Conservation (phyloP, 1,284 basidiomycete species). For the Ustilago loliicola region DNA sequence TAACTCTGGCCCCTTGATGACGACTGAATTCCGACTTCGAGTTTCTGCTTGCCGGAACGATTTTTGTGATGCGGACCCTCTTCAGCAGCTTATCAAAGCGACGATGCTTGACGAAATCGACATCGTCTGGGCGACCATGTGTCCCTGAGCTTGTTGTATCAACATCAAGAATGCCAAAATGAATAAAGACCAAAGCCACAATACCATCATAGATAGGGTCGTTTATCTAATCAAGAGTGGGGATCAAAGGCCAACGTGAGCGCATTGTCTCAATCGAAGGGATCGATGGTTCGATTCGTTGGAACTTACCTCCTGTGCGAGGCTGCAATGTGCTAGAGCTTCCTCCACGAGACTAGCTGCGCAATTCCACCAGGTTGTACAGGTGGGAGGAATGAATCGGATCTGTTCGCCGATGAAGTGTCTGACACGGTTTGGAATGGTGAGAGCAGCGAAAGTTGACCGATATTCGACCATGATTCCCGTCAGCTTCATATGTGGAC, state of each 20-base stretch:
- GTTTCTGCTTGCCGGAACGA: neutral
- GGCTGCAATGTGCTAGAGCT: slow-evolving; percentile 6
- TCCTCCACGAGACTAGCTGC: slow-evolving; percentile 2
- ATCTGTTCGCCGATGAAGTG: slow-evolving; percentile 10
- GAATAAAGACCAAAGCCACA: slow-evolving; percentile 17
- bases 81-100: slow-evolving; percentile 1
- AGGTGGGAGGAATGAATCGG: neutral
- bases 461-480: neutral
- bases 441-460: neutral
- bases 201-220: slow-evolving; percentile 17
- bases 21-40: neutral
- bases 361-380: slow-evolving; percentile 7
- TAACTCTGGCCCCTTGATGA: neutral
- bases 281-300: neutral
- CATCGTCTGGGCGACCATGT: neutral
- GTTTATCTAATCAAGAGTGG: neutral
- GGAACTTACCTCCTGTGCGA: slow-evolving; percentile 2
- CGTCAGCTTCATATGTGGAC: slow-evolving; percentile 4
- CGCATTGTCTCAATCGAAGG: neutral
- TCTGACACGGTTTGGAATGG: slow-evolving; percentile 10
- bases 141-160: neutral
- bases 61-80: neutral
- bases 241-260: neutral
- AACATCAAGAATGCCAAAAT: slow-evolving; percentile 22
- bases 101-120: neutral